Percentiles rank a stretch among this genome's conserved stretches.
phyloP scores from a whole-genome alignment of 352 stramenopile genomes.

The Globisporangium acanthophoron region DNA sequence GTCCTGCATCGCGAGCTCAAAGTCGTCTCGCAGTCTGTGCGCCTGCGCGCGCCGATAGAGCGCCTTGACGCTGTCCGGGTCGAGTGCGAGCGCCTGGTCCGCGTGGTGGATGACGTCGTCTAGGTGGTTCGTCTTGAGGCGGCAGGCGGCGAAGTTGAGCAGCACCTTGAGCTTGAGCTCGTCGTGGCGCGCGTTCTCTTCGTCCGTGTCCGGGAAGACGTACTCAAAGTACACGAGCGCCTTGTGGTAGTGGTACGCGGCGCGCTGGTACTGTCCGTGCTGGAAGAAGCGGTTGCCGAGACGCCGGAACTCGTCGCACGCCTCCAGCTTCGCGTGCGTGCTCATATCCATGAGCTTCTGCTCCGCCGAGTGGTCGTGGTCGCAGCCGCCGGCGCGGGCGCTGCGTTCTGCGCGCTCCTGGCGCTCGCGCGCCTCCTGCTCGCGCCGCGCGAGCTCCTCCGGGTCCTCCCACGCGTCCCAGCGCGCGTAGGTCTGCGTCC shows the following conservation, averaged over 20 bases:
- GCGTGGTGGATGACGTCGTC: constrained; percentile 70
- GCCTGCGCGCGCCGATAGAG: constrained; percentile 65
- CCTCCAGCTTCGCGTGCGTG: constrained; percentile 45
- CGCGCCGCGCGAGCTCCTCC: constrained; percentile 62
- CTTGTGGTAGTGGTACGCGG: constrained; percentile 77
- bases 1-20: constrained; percentile 48
- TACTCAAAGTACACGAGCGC: constrained; percentile 87
- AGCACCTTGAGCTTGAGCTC: constrained; percentile 50
- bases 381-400: constrained; percentile 36
- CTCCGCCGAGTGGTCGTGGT: constrained; percentile 85
- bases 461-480: constrained; percentile 80
- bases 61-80: constrained; percentile 55
- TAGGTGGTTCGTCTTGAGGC: constrained; percentile 65
- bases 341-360: constrained; percentile 87
- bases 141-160: constrained; percentile 72
- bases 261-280: constrained; percentile 77
- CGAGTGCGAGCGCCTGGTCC: constrained; percentile 48
- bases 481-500: constrained; percentile 71
- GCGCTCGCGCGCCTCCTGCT: constrained; percentile 59
- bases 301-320: constrained; percentile 61
- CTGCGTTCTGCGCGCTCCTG: constrained; percentile 48
- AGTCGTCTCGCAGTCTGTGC: constrained; percentile 62
- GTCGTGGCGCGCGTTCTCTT: constrained; percentile 43
- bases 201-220: constrained; percentile 65
- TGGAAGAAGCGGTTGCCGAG: constrained; percentile 74